Evolutionary conservation across 441 rosid genomes (phyloP).

Genomic region (Melastoma candidum): DNA sequence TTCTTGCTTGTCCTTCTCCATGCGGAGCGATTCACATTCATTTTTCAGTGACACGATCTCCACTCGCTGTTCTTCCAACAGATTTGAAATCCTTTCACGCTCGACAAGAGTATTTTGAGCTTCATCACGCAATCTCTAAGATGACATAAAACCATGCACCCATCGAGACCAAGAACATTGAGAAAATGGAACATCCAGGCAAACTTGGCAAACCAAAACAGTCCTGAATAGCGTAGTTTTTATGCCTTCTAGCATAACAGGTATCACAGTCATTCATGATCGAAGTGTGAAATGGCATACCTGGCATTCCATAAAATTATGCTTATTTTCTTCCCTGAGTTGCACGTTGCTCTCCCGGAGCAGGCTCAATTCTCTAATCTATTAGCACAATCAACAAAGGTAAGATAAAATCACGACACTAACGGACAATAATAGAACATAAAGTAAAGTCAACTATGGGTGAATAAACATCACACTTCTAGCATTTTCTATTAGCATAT

Average conservation of each 20-base stretch:
- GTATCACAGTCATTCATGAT: too few relatives aligned
- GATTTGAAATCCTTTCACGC: conserved; percentile 40
- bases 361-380: conserved; percentile 88
- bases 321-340: conserved; percentile 94
- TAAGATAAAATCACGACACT: too few relatives aligned
- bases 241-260: too few relatives aligned
- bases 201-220: not conserved
- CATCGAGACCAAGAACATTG: not conserved
- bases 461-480: too few relatives aligned
- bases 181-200: not conserved
- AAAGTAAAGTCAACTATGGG: too few relatives aligned
- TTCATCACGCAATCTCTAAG: conserved; percentile 75
- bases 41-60: conserved; percentile 66
- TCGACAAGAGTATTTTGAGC: conserved; percentile 53
- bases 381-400: too few relatives aligned
- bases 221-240: not conserved
- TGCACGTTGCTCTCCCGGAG: conserved; percentile 97
- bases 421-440: too few relatives aligned
- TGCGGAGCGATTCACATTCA: conserved; percentile 56
- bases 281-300: conserved; percentile 20
- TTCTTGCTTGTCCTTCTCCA: conserved; percentile 53
- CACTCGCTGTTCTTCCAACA: conserved; percentile 50
- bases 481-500: too few relatives aligned
- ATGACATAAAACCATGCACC: conserved; percentile 8
- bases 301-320: conserved; percentile 97